Conservation (phyloP, 108 stramenopile genomes). For the Aureococcus anophagefferens region DNA sequence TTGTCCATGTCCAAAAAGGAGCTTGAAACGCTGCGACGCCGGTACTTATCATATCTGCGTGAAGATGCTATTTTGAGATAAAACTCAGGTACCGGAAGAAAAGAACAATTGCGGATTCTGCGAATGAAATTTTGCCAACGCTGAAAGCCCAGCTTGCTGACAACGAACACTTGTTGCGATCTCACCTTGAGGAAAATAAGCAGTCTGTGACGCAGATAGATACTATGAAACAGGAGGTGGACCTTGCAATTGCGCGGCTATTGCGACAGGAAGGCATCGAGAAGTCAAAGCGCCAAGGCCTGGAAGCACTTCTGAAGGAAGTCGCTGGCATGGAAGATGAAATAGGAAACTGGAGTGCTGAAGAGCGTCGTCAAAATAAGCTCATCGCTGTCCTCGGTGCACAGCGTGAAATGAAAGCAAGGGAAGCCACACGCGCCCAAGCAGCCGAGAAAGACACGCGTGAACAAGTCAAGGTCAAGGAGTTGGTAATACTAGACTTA, state of each 20-base stretch:
- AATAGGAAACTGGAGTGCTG: slow-evolving; percentile 33
- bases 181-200: slow-evolving; percentile 15
- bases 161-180: slow-evolving; percentile 7
- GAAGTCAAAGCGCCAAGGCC: slow-evolving; percentile 7
- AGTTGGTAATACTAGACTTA: slow-evolving; percentile 40
- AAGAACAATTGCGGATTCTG: slow-evolving; percentile 3
- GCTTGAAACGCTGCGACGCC: slow-evolving; percentile 12
- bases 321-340: slow-evolving; percentile 42
- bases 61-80: slow-evolving; percentile 15
- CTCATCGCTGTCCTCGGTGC: slow-evolving; percentile 31
- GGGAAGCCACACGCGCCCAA: slow-evolving; percentile 27
- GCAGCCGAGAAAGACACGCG: slow-evolving; percentile 32
- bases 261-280: slow-evolving; percentile 30
- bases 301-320: slow-evolving; percentile 29
- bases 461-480: slow-evolving; percentile 44
- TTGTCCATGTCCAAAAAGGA: slow-evolving; percentile 18
- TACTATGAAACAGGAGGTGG: slow-evolving; percentile 32
- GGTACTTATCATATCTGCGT: slow-evolving; percentile 1
- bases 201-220: slow-evolving; percentile 6
- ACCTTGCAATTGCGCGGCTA: slow-evolving; percentile 28
- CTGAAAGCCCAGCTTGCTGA: slow-evolving; percentile 27
- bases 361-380: slow-evolving; percentile 34
- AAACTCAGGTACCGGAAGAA: slow-evolving; percentile 17
- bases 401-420: slow-evolving; percentile 42
- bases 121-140: slow-evolving; percentile 13